These are phyloP conservation scores for Circinella minor DNA, from an alignment of 371 early-diverging fungal species.

Conservation along the genomic window DNA sequence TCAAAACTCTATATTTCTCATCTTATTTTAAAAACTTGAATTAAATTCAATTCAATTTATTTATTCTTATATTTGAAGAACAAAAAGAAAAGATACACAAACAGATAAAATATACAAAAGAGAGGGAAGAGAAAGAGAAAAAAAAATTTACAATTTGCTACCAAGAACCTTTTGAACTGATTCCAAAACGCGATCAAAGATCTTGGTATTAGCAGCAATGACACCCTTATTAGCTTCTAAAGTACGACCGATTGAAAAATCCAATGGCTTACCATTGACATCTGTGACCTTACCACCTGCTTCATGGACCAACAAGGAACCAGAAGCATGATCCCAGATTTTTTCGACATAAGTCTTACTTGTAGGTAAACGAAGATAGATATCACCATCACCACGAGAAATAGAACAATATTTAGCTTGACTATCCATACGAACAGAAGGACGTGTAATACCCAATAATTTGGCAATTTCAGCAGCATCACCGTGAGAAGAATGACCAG, in stretches of 20 bases:
- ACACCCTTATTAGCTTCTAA: conserved; percentile 88
- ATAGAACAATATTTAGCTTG: conserved; percentile 93
- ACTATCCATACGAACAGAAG: conserved; percentile 89
- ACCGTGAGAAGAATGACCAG: conserved; percentile 88
- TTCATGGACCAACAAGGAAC: conserved; percentile 86
- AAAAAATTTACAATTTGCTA: conserved; percentile 23
- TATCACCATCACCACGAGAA: conserved; percentile 87
- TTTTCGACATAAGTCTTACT: conserved; percentile 87
- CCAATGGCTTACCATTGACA: conserved; percentile 81
- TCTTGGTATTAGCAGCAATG: conserved; percentile 75
- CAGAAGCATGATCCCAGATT: conserved; percentile 99
- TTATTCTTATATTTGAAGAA: no score
- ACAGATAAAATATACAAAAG: no score
- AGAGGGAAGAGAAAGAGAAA: no score
- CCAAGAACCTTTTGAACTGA: conserved; percentile 68
- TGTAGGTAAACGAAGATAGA: conserved; percentile 89
- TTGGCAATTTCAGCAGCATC: conserved; percentile 81
- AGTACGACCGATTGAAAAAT: conserved; percentile 88
- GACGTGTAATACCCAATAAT: conserved; percentile 73
- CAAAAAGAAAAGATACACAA: no score
- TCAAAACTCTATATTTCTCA: no score
- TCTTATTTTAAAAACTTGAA: no score
- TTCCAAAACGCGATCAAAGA: conserved; percentile 68
- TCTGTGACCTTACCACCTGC: conserved; percentile 96
- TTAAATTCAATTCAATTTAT: no score